Conservation (phyloP, 202 grass and related monocot species). For the Schoenoplectus tabernaemontani region DNA sequence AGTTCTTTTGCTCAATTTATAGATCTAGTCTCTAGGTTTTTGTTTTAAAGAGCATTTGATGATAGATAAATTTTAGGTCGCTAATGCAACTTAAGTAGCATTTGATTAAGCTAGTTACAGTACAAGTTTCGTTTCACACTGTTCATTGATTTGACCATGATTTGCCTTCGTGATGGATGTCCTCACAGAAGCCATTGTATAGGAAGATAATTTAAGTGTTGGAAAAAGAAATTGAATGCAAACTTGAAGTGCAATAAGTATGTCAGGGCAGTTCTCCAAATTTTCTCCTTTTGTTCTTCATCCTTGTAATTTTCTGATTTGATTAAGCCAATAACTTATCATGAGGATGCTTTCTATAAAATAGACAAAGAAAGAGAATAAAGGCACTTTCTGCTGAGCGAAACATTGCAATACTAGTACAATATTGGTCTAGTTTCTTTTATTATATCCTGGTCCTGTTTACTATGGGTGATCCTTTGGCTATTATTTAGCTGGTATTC, state of each 20-base stretch:
- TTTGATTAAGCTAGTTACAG: background rate
- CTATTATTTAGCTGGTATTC: background rate
- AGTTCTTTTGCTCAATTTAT: background rate
- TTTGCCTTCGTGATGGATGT: conserved; percentile 36
- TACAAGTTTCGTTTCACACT: background rate
- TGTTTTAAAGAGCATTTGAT: background rate
- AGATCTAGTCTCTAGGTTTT: background rate
- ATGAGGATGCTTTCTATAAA: background rate
- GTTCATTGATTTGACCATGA: background rate
- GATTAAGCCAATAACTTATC: background rate
- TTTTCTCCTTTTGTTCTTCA: background rate
- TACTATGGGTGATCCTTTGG: background rate
- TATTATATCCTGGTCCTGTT: background rate
- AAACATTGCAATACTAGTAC: background rate
- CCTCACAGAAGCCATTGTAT: conserved; percentile 34
- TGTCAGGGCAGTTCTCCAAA: background rate
- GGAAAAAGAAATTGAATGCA: background rate
- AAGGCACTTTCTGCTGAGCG: background rate
- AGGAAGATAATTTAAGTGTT: background rate
- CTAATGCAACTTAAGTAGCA: background rate
- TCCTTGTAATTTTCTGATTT: background rate
- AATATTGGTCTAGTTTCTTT: background rate
- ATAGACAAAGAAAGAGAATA: background rate
- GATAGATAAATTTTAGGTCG: background rate
- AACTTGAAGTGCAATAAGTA: background rate